These are phyloP conservation scores for Suhomyces bribrorum DNA, from an alignment of 1,139 yeast species.

Conservation along the genomic window DNA sequence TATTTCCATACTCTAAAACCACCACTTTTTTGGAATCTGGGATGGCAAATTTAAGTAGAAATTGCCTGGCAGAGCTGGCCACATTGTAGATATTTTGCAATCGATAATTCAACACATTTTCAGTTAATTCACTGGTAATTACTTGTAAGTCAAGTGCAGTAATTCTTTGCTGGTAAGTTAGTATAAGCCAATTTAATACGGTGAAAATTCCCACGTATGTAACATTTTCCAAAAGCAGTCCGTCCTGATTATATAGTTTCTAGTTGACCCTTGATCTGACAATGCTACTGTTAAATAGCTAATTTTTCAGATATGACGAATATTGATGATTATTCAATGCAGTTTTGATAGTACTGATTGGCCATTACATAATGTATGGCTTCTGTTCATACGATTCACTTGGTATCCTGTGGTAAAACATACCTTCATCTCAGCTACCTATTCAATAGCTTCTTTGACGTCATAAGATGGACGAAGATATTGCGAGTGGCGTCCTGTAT, in stretches of 20 bases:
- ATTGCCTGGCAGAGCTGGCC: constrained; percentile 70
- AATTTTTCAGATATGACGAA: too few relatives aligned
- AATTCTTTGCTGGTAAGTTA: constrained; percentile 92
- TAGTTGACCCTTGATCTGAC: too few relatives aligned
- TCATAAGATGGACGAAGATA: background rate
- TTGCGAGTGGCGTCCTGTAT: background rate
- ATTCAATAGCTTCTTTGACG: background rate
- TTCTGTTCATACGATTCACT: too few relatives aligned
- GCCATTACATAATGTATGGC: too few relatives aligned
- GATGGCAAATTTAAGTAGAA: constrained; percentile 73
- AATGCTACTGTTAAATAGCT: too few relatives aligned
- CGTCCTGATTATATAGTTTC: too few relatives aligned
- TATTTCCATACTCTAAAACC: constrained; percentile 84
- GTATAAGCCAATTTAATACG: too few relatives aligned
- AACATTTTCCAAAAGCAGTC: too few relatives aligned
- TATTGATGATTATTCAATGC: too few relatives aligned
- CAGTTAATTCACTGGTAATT: constrained; percentile 64
- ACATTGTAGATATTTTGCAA: constrained; percentile 85
- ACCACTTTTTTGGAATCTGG: constrained; percentile 80
- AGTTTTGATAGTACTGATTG: too few relatives aligned
- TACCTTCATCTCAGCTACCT: background rate
- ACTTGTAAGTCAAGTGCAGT: constrained; percentile 81
- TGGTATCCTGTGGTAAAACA: too few relatives aligned
- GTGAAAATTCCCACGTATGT: too few relatives aligned
- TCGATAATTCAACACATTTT: constrained; percentile 61